A percentile compares a stretch with the other conserved stretches of the same genome.
These are phyloP conservation scores for Mesembryanthemum crystallinum DNA, from an alignment of 148 eudicot genomes.

Conservation along the genomic window DNA sequence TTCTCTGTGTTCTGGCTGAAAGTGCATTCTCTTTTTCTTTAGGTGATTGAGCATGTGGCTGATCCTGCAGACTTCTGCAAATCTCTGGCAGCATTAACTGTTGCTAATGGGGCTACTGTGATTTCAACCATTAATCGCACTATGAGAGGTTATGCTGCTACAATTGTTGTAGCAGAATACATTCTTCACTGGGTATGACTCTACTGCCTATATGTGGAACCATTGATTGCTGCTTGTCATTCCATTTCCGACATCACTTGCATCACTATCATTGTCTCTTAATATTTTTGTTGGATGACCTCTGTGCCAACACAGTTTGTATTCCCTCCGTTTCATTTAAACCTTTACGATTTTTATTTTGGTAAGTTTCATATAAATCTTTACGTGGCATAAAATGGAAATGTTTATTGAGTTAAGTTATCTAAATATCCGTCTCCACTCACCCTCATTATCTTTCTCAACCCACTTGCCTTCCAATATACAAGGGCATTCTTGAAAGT, in stretches of 20 bases:
- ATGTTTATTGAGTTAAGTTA: too few species aligned
- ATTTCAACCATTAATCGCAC: slow-evolving; percentile 89
- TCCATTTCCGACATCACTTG: neutral
- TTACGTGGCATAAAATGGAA: too few species aligned
- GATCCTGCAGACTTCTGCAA: slow-evolving; percentile 90
- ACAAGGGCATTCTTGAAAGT: too few species aligned
- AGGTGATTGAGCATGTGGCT: slow-evolving; percentile 97
- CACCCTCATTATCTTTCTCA: too few species aligned
- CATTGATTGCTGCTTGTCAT: neutral
- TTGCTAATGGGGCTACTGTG: slow-evolving; percentile 73
- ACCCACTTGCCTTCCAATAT: too few species aligned
- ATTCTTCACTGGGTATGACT: slow-evolving; percentile 79
- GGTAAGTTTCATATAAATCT: neutral
- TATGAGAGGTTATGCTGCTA: slow-evolving; percentile 82
- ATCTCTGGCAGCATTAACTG: slow-evolving; percentile 72
- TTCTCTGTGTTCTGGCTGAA: slow-evolving; percentile 2
- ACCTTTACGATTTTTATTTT: too few species aligned
- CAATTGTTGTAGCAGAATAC: slow-evolving; percentile 75
- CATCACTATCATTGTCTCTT: neutral
- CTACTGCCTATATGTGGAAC: neutral
- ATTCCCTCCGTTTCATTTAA: too few species aligned
- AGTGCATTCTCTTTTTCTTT: slow-evolving; percentile 5
- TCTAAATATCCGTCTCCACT: too few species aligned
- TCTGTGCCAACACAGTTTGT: too few species aligned
- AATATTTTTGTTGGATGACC: neutral